Percentiles rank a stretch among this genome's conserved stretches.
These are phyloP conservation scores for Aspergillus sp. DNA, from an alignment of 2,329 filamentous ascomycete species.

Conservation along the genomic window DNA sequence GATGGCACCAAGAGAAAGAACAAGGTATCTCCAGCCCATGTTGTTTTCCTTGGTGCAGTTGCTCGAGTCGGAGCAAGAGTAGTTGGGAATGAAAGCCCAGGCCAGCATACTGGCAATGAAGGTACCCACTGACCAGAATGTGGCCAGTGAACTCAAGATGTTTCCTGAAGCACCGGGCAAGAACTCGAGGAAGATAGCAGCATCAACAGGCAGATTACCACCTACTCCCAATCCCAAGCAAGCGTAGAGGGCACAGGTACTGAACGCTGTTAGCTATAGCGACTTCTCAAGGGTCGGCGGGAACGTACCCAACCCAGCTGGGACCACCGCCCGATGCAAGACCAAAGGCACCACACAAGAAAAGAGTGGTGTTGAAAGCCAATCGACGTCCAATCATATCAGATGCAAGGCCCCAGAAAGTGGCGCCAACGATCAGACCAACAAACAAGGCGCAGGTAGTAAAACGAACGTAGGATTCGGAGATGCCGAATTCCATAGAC, in stretches of 20 bases:
- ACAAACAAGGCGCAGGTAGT: conserved; percentile 33
- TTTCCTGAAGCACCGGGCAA: conserved; percentile 69
- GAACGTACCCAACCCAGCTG: too few species aligned
- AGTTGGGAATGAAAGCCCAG: conserved; percentile 74
- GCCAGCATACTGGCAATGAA: conserved; percentile 50
- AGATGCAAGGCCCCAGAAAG: conserved; percentile 76
- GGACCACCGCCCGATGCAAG: conserved; percentile 61
- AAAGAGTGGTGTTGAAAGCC: conserved; percentile 77
- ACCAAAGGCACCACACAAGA: conserved; percentile 73
- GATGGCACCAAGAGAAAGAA: conserved; percentile 67
- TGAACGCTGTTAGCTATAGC: neutral
- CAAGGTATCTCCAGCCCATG: conserved; percentile 71
- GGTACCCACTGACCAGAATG: conserved; percentile 77
- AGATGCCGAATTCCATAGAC: too few species aligned
- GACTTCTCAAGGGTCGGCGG: conserved; percentile 21
- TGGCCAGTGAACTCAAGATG: conserved; percentile 71
- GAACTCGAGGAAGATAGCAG: conserved; percentile 79
- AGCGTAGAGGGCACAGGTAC: conserved; percentile 15
- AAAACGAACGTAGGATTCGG: too few species aligned
- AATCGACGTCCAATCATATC: conserved; percentile 75
- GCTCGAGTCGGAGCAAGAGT: conserved; percentile 49
- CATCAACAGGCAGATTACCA: conserved; percentile 78
- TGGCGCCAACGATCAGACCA: conserved; percentile 74
- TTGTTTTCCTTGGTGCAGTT: conserved; percentile 55
- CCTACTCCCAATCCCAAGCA: conserved; percentile 52